Evolutionary conservation across 306 rosid genomes (phyloP), one percentile per base, ranked within the genome.

Genomic region (Phaseolus lunatus): DNA sequence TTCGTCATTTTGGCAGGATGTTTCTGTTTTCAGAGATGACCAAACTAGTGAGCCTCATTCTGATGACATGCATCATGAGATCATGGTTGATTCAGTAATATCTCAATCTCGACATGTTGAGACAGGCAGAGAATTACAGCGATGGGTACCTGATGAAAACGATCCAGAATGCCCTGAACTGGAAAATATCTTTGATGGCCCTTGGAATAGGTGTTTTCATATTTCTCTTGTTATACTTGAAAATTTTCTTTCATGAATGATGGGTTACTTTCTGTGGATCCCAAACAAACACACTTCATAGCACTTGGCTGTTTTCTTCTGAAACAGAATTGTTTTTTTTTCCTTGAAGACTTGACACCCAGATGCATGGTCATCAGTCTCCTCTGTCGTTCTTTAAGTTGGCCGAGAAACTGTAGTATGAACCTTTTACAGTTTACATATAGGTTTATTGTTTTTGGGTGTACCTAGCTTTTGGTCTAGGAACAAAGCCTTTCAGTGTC

Each of bases 91-190:
- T 84, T 89, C 96, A 65, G 77, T 70, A 58, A 95, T 95, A 79
- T 95, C 99, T 49, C 93, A 92, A 81, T 84, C 96, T 78, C 91
- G 84, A 67, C 86, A 81, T 72, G 83, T 75, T 63, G 97, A 95
- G 49, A 26, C 35, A 64, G 99, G 85, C 79, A 88, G 99, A 82
- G 97, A 92, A 78, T 87, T 95, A 72, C 87, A 89, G 74, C 97
- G 89, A 10, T 95, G 99, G 99, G 80, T 95, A 39, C 99, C 99
- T 56, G 97, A 89, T 86, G 92, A 92, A 80, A 91, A 87, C 76
- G 92, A 67, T 80, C 92, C 92, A 57, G 92, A 79, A 39, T 83
- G 84, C 83, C 97, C 97, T 81, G 99, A 92, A 57, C 85, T 92
- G 83, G 99, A 95, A 49, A 88, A 86, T 88, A 85, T 78, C 82